Conservation (phyloP, 805 yeast genomes). For the Hagleromyces aurorensis region DNA sequence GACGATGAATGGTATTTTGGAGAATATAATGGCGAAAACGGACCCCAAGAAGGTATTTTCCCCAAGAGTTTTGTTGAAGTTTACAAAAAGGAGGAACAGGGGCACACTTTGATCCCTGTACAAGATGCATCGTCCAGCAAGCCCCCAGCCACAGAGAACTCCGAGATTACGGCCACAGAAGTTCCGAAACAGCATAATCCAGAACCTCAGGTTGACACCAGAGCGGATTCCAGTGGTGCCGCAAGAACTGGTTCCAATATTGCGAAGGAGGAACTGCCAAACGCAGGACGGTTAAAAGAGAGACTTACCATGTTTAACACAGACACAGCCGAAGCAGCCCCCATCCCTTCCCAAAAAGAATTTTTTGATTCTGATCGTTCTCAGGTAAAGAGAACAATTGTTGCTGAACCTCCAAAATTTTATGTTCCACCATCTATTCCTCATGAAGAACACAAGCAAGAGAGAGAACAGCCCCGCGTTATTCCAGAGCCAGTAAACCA, state of each 20-base stretch:
- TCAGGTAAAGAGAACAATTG: constrained; percentile 49
- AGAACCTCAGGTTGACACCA: too few relatives aligned
- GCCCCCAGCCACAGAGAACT: neutral
- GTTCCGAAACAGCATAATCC: too few relatives aligned
- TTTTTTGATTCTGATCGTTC: constrained; percentile 8
- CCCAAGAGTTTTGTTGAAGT: constrained; percentile 74
- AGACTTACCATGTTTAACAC: constrained; percentile 45
- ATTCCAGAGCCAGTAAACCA: constrained; percentile 19
- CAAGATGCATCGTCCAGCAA: neutral
- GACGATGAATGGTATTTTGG: constrained; percentile 94
- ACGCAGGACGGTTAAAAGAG: constrained; percentile 31
- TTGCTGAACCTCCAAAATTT: constrained; percentile 49
- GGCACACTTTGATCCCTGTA: neutral
- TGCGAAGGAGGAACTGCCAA: constrained; percentile 11
- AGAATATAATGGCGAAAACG: constrained; percentile 37
- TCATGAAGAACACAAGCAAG: constrained; percentile 6
- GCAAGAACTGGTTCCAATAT: neutral
- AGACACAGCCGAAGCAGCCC: constrained; percentile 35
- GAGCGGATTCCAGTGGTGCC: too few relatives aligned
- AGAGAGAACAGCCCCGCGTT: constrained; percentile 6
- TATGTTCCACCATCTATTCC: constrained; percentile 37
- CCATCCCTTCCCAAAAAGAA: constrained; percentile 43
- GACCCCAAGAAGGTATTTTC: constrained; percentile 64
- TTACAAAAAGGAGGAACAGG: constrained; percentile 1
- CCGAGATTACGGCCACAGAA: too few relatives aligned